Conservation (phyloP, 2,329 filamentous ascomycete genomes). For the Aspergillus aculeatinus region DNA sequence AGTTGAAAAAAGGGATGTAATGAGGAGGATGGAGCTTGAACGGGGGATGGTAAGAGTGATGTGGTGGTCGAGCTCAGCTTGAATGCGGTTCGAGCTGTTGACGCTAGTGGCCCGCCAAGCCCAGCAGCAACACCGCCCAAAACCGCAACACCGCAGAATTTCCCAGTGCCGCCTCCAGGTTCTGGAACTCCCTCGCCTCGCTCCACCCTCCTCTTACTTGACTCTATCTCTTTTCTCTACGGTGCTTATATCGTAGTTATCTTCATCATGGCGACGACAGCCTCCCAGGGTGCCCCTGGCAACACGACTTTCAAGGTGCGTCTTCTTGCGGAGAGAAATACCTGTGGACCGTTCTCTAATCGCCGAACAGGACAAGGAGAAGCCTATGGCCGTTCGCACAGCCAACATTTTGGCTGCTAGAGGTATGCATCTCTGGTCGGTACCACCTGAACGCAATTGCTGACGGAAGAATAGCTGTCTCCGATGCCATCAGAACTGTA, state of each 20-base stretch:
- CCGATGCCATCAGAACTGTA: conserved; percentile 92
- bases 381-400: conserved; percentile 93
- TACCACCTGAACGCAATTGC: conserved; percentile 14
- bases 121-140: conserved; percentile 41
- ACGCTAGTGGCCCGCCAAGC: conserved; percentile 40
- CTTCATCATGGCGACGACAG: conserved; percentile 52
- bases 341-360: conserved; percentile 43
- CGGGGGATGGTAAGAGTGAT: conserved; percentile 24
- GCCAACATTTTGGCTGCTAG: conserved; percentile 96
- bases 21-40: conserved; percentile 8
- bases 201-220: conserved; percentile 21
- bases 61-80: conserved; percentile 32
- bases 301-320: conserved; percentile 68
- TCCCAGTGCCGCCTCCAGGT: conserved; percentile 28
- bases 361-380: conserved; percentile 74
- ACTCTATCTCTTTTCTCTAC: conserved; percentile 23
- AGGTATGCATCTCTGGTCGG: conserved; percentile 57
- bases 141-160: conserved; percentile 40
- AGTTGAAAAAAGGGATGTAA: conserved; percentile 5
- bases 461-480: conserved; percentile 67
- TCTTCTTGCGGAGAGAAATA: conserved; percentile 20
- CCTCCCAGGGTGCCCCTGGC: conserved; percentile 50
- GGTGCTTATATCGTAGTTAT: conserved; percentile 27
- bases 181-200: conserved; percentile 24
- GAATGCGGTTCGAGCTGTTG: conserved; percentile 33